Evolutionary conservation across 2,329 filamentous ascomycete genomes (phyloP), one percentile per base, ranked within the genome.

Genomic region (Clarireedia paspali): DNA sequence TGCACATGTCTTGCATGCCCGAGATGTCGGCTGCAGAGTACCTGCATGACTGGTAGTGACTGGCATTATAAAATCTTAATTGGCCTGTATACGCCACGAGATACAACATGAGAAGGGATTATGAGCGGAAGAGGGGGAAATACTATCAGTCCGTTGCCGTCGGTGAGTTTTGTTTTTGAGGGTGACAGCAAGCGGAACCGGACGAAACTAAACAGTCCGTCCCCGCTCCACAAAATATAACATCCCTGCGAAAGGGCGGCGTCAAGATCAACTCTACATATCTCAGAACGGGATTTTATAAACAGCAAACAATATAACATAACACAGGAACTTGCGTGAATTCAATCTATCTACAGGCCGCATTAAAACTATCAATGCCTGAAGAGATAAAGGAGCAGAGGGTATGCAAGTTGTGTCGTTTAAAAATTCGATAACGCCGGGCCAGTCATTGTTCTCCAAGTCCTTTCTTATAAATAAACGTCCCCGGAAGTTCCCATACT

Each of bases 371-470:
- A 50, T 52, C 53, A 52, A 46, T 56, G 53, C 53, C 46, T 23
- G 42, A 56, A 30, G 42, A 17, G 45, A n/a, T 27, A 42, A 27
- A 56, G 48, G 48, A 56, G 53, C 53, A 45, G 39, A 47, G 53
- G 48, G 53, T 56, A 56, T 56, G 53, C 53, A 52, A 56, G 30
- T 51, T 52, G 24, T 27, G 53, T 55, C 53, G 34, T 50, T 38
- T 50, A 55, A 55, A 45, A 47, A 24, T 20, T 26, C n/a, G 26
- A 40, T 39, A 56, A 56, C 53, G 53, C 53, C 53, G 38, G 30
- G n/a, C 40, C 26, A 34, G 23, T 49, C 30, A 34, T 26, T 49
- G 17, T 47, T 26, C 48, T 23, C n/a, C 26, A 17, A 23, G 39
- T 20, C 20, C 17, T 24, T 27, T 24, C 23, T 44, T 39, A 40